A percentile compares a stretch with the other conserved stretches of the same genome.
Evolutionary conservation across 2,329 filamentous ascomycete genomes (phyloP).

Genomic region (Fusarium armeniacum): DNA sequence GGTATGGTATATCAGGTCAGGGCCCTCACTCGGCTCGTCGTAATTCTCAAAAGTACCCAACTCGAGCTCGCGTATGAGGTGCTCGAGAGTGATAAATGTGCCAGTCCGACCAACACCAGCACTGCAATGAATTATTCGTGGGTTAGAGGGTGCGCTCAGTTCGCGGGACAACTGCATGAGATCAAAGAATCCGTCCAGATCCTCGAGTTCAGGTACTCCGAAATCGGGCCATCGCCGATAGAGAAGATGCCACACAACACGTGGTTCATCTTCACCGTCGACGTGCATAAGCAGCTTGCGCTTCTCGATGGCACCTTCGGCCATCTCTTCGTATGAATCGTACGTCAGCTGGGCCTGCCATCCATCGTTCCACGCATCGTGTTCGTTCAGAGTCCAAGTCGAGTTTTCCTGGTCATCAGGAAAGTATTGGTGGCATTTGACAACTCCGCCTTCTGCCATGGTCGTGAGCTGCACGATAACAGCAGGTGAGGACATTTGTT

Average conservation of each 20-base stretch:
- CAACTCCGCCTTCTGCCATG: conserved; percentile 79
- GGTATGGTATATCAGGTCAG: conserved; percentile 80
- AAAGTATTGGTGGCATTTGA: conserved; percentile 94
- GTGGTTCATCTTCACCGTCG: conserved; percentile 61
- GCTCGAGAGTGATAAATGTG: conserved; percentile 96
- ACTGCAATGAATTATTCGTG: conserved; percentile 88
- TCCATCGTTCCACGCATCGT: conserved; percentile 74
- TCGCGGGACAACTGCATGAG: conserved; percentile 77
- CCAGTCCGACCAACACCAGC: conserved; percentile 94
- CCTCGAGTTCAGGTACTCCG: conserved; percentile 78
- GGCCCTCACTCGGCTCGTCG: conserved; percentile 51
- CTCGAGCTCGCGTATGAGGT: conserved; percentile 85
- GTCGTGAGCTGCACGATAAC: conserved; percentile 97
- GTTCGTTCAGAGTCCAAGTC: conserved; percentile 71
- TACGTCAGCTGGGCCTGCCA: conserved; percentile 79
- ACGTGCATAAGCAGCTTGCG: conserved; percentile 77
- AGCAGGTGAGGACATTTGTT: conserved; percentile 77
- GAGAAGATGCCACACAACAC: conserved; percentile 84
- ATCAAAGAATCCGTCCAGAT: conserved; percentile 76
- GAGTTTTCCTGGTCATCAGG: conserved; percentile 70
- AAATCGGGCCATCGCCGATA: conserved; percentile 94
- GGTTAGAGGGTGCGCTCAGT: conserved; percentile 67
- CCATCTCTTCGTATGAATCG: conserved; percentile 70
- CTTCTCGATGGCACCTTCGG: conserved; percentile 75
- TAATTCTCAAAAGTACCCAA: conserved; percentile 74